These are phyloP conservation scores for Heterobasidion annosum DNA, from an alignment of 1,284 basidiomycete genomes.

Conservation along the genomic window DNA sequence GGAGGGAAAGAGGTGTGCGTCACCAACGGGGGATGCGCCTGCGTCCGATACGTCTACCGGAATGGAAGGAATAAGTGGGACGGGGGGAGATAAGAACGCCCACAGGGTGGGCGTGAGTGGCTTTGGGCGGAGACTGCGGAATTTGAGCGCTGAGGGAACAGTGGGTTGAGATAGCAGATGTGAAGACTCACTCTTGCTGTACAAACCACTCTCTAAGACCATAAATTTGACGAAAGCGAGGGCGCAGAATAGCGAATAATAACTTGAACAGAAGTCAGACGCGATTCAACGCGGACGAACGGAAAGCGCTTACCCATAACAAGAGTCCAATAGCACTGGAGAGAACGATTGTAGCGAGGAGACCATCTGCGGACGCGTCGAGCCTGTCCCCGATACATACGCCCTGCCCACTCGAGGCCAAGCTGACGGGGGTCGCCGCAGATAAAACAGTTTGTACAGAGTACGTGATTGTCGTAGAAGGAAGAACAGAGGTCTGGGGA, in stretches of 20 bases:
- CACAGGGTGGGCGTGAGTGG: conserved; percentile 47
- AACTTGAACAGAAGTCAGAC: conserved; percentile 28
- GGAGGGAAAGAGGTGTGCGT: conserved; percentile 54
- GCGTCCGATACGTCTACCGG: conserved; percentile 46
- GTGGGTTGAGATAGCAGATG: not conserved
- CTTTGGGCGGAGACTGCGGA: conserved; percentile 50
- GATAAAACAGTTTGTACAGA: conserved; percentile 1
- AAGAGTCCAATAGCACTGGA: conserved; percentile 47
- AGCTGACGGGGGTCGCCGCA: not conserved
- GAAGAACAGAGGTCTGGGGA: not conserved
- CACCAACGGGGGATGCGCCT: conserved; percentile 35
- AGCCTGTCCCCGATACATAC: conserved; percentile 58
- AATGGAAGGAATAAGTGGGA: conserved; percentile 55
- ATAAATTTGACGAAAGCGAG: conserved; percentile 62
- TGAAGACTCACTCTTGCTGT: conserved; percentile 46
- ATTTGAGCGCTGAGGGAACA: conserved; percentile 5
- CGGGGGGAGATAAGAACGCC: conserved; percentile 60
- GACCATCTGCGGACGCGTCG: conserved; percentile 54
- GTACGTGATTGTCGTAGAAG: conserved; percentile 1
- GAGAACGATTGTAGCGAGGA: conserved; percentile 48
- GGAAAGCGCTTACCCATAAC: conserved; percentile 49
- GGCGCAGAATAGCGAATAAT: conserved; percentile 56
- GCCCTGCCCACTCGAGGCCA: conserved; percentile 23
- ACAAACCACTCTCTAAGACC: conserved; percentile 68
- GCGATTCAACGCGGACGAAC: not conserved